phyloP scores from a whole-genome alignment of 306 rosid genomes.

The Potentilla sterilis region DNA sequence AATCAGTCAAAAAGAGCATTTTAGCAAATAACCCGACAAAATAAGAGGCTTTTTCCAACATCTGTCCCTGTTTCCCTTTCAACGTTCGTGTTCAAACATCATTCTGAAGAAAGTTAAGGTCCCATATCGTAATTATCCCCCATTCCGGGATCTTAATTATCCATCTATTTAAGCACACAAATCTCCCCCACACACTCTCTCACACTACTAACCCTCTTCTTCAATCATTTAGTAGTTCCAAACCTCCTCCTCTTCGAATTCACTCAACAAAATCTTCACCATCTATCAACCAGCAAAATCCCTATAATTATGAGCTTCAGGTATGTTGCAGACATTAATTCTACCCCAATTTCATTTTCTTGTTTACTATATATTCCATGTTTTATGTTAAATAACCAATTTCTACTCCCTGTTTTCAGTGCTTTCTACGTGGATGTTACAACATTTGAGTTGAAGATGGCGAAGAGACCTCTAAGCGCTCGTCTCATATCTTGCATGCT shows the following conservation, averaged over 20 bases:
- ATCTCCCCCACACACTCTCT: slow-evolving; percentile 34
- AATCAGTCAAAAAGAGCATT: slow-evolving; percentile 65
- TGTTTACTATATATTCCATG: background rate
- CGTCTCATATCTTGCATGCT: slow-evolving; percentile 17
- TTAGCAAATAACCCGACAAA: slow-evolving; percentile 72
- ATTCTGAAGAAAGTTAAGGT: slow-evolving; percentile 54
- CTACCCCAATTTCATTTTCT: slow-evolving; percentile 16
- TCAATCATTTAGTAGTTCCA: slow-evolving; percentile 12
- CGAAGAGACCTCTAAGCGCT: slow-evolving; percentile 31
- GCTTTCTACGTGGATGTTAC: slow-evolving; percentile 8
- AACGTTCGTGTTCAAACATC: slow-evolving; percentile 55
- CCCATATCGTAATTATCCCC: slow-evolving; percentile 58
- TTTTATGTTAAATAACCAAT: background rate
- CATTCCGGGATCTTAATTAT: slow-evolving; percentile 18
- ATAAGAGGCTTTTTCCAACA: slow-evolving; percentile 68
- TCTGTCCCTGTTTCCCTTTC: slow-evolving; percentile 70
- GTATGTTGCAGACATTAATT: slow-evolving; percentile 39
- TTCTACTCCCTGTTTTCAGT: background rate
- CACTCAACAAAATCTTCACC: slow-evolving; percentile 19
- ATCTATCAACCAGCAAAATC: slow-evolving; percentile 18
- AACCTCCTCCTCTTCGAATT: slow-evolving; percentile 25
- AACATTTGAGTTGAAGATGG: slow-evolving; percentile 40
- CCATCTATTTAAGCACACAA: slow-evolving; percentile 55
- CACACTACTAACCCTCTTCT: background rate
- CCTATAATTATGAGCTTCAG: slow-evolving; percentile 41